These are phyloP conservation scores for Schizophyllum commune DNA, from an alignment of 1,284 basidiomycete genomes.

Conservation along the genomic window DNA sequence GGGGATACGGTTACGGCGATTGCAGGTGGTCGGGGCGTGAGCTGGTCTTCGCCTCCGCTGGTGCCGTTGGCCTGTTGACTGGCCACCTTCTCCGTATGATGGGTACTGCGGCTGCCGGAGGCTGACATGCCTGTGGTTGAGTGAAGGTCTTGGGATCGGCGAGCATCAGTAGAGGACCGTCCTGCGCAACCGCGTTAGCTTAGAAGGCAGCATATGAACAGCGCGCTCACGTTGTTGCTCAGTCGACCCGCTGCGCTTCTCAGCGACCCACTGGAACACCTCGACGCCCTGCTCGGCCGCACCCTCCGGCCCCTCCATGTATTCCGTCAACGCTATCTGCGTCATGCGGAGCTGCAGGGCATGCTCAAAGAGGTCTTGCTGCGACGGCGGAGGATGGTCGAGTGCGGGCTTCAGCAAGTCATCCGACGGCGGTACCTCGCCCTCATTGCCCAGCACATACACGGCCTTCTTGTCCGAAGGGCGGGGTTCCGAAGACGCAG, in stretches of 20 bases:
- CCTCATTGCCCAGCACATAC: conserved; percentile 28
- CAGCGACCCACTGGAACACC: conserved; percentile 80
- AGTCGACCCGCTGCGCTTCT: conserved; percentile 34
- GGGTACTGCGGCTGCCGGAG: background rate
- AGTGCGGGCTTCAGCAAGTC: conserved; percentile 45
- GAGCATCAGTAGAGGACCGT: background rate
- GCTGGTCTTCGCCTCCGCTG: background rate
- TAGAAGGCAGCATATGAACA: background rate
- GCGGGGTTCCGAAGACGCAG: background rate
- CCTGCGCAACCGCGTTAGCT: background rate
- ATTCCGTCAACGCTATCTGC: conserved; percentile 77
- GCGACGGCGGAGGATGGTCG: conserved; percentile 45
- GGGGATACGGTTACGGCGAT: conserved; percentile 41
- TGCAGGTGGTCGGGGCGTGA: conserved; percentile 2
- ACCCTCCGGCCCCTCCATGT: conserved; percentile 79
- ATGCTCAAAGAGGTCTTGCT: conserved; percentile 65
- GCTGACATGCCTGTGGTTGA: background rate
- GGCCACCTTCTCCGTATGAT: background rate
- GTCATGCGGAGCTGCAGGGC: conserved; percentile 86
- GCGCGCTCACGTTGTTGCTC: conserved; percentile 28
- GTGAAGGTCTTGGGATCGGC: background rate
- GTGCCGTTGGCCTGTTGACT: background rate
- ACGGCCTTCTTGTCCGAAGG: conserved; percentile 5
- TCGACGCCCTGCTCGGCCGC: conserved; percentile 82
- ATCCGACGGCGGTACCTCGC: conserved; percentile 36